Conservation (phyloP, 768 basidiomycete genomes). For the Amanita thiersii region DNA sequence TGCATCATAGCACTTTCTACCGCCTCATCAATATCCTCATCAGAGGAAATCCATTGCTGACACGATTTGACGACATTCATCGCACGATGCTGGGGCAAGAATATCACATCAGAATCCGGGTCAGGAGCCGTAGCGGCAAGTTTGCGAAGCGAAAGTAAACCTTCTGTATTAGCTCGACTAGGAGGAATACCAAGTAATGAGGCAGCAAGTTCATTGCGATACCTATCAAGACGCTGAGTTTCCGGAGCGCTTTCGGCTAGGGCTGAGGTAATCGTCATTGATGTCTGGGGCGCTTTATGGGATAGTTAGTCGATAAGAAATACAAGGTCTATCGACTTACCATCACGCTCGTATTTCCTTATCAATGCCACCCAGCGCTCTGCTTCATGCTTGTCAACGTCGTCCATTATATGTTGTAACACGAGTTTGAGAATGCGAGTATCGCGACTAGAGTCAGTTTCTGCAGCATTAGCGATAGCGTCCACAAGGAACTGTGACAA, state of each 20-base stretch:
- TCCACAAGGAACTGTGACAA: slow-evolving; percentile 23
- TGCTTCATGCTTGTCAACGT: slow-evolving; percentile 53
- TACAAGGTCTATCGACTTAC: slow-evolving; percentile 29
- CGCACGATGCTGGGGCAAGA: slow-evolving; percentile 78
- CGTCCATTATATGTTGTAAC: slow-evolving; percentile 50
- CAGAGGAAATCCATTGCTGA: slow-evolving; percentile 69
- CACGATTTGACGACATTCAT: slow-evolving; percentile 83
- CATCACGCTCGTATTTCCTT: slow-evolving; percentile 49
- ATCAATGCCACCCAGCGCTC: slow-evolving; percentile 75
- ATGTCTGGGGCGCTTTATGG: slow-evolving; percentile 55
- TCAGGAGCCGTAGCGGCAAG: slow-evolving; percentile 71
- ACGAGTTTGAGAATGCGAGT: slow-evolving; percentile 53
- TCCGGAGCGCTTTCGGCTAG: slow-evolving; percentile 59
- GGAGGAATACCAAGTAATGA: slow-evolving; percentile 59
- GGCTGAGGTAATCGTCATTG: slow-evolving; percentile 57
- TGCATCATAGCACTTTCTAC: slow-evolving; percentile 72
- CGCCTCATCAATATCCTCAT: slow-evolving; percentile 63
- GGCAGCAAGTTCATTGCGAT: slow-evolving; percentile 89
- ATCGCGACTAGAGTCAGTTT: slow-evolving; percentile 43
- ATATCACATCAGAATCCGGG: slow-evolving; percentile 69
- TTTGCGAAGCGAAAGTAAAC: slow-evolving; percentile 59
- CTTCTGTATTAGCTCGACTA: slow-evolving; percentile 55
- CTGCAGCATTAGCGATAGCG: slow-evolving; percentile 19
- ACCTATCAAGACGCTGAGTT: slow-evolving; percentile 64
- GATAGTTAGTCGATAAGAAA: not conserved